These are phyloP conservation scores for Aegilops umbellulata DNA, from an alignment of 176 grass and related monocot genomes.

Conservation along the genomic window DNA sequence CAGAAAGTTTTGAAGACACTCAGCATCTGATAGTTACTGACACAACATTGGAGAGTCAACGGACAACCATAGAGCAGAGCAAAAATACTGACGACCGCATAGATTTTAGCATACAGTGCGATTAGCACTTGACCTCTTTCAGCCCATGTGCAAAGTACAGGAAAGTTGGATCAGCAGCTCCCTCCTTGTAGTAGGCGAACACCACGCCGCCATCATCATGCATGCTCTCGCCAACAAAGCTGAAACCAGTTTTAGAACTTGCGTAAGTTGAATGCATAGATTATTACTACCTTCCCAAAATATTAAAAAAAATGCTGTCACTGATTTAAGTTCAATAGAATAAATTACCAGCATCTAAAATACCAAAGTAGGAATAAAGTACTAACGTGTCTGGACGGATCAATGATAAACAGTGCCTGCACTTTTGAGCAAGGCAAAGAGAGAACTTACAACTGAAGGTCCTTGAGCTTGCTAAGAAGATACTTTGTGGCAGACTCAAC, in stretches of 20 bases:
- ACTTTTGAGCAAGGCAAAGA: background rate
- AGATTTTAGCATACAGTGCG: background rate
- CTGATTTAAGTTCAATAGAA: background rate
- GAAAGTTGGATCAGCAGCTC: conserved; percentile 67
- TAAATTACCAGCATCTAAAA: background rate
- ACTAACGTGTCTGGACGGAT: background rate
- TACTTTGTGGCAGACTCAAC: conserved; percentile 75
- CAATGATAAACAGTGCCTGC: background rate
- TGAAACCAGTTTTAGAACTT: conserved; percentile 4
- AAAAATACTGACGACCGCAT: conserved; percentile 15
- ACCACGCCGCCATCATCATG: conserved; percentile 63
- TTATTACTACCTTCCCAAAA: background rate
- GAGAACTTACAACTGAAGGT: conserved; percentile 86
- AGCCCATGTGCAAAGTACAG: conserved; percentile 75
- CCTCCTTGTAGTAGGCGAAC: conserved; percentile 92
- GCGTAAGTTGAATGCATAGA: background rate
- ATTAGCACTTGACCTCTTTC: conserved; percentile 87
- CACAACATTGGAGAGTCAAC: background rate
- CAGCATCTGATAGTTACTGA: conserved; percentile 5
- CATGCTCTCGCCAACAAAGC: conserved; percentile 98
- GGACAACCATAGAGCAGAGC: conserved; percentile 24
- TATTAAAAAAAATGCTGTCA: background rate
- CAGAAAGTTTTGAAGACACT: background rate
- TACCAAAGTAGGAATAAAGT: background rate
- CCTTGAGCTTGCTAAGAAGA: conserved; percentile 78